Evolutionary conservation across 805 yeast genomes (phyloP), one percentile per base, ranked within the genome.

Genomic region (Kodamaea sagamina): DNA sequence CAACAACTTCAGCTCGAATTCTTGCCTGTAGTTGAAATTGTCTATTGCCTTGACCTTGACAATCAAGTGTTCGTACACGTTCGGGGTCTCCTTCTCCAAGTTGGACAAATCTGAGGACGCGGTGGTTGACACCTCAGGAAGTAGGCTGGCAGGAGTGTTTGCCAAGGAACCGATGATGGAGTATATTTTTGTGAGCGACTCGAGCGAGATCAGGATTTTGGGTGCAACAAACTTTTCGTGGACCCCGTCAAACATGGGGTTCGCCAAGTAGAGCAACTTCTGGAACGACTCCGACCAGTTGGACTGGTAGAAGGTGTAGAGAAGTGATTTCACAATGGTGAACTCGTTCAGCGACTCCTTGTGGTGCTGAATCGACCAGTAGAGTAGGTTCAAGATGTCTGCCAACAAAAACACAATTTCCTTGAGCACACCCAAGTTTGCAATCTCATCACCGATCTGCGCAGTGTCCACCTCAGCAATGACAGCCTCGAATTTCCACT

Each of bases 101-200:
- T 54, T 58, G 11, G 68, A 59, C 26, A 63, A 61, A 46, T 64
- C 68, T 11, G 58, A 53, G 2, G 66, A 57, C 24, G 52, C 45
- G 19, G 52, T 51, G 2, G 37, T 17, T 4, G 36, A 9, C 10
- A 47, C 54, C 13, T 28, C 32, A 0, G 59, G 56, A 11, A 62
- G 41, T 17, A 58, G 50, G 11, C 36, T 38, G 3, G 46, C 31
- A 8, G 69, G 69, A 22, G 60, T 46, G 22, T 51, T 50, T 3
- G 63, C 53, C 13, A 67, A 53, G 1, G 59, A 43, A 2, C 59
- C 57, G 22, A 60, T 35, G 7, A 67, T 49, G 5, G 51, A 48
- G 40, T 57, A 60, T 2, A 67, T 24, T 27, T 56, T 58, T 40
- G 59, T 52, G 15, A 58, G 46, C 1, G 64, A 59, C 21, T 62